Percentiles rank a stretch among this genome's conserved stretches.
These are phyloP conservation scores for Alternaria sp. DNA, from an alignment of 2,329 filamentous ascomycete genomes.

Conservation along the genomic window DNA sequence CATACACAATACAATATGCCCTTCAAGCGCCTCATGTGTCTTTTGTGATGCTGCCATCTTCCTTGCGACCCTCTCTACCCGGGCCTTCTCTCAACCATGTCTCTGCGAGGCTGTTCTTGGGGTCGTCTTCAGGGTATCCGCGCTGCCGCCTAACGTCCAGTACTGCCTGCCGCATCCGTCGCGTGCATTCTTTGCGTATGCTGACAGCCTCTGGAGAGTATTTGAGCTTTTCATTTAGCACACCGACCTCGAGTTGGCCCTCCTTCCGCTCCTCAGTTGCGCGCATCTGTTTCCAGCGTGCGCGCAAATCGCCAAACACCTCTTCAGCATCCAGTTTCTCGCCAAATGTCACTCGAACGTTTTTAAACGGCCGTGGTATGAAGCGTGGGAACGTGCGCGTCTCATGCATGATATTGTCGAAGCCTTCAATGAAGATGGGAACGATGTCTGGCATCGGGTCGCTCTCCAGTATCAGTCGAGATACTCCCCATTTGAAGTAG, in stretches of 20 bases:
- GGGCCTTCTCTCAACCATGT: slow-evolving; percentile 75
- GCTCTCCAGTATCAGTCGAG: slow-evolving; percentile 87
- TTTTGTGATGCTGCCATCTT: slow-evolving; percentile 68
- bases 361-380: slow-evolving; percentile 76
- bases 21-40: slow-evolving; percentile 55
- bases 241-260: slow-evolving; percentile 60
- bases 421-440: slow-evolving; percentile 93
- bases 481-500: slow-evolving; percentile 98
- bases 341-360: slow-evolving; percentile 79
- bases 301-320: slow-evolving; percentile 79
- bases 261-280: slow-evolving; percentile 60
- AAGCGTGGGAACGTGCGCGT: slow-evolving; percentile 80
- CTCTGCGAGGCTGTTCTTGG: slow-evolving; percentile 77
- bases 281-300: slow-evolving; percentile 75
- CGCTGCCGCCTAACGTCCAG: slow-evolving; percentile 76
- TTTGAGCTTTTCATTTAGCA: slow-evolving; percentile 71
- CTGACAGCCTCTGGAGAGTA: slow-evolving; percentile 77
- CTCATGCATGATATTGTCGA: slow-evolving; percentile 89
- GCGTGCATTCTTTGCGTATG: slow-evolving; percentile 81
- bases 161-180: slow-evolving; percentile 80
- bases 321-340: slow-evolving; percentile 76
- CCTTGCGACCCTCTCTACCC: slow-evolving; percentile 64
- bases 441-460: slow-evolving; percentile 88
- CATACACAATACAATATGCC: slow-evolving; percentile 6
- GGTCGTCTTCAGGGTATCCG: slow-evolving; percentile 82